These are phyloP conservation scores for Microdochium paspali DNA, from an alignment of 2,329 filamentous ascomycete genomes.

Conservation along the genomic window DNA sequence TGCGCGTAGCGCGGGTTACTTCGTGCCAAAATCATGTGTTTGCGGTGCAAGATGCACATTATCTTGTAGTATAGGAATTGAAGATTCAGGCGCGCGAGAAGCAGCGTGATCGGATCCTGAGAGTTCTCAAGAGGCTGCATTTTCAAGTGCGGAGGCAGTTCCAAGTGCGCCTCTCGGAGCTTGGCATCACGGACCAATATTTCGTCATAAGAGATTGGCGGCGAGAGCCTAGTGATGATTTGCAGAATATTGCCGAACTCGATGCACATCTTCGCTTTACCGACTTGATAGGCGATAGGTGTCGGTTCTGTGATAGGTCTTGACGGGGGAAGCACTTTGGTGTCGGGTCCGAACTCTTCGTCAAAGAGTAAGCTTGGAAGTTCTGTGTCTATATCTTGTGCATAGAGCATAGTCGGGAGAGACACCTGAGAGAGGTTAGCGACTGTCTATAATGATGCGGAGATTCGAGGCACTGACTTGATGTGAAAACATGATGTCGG, in stretches of 20 bases:
- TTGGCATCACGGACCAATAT: conserved; percentile 53
- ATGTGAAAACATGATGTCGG: conserved; percentile 70
- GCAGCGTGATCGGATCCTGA: conserved; percentile 71
- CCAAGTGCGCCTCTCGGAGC: conserved; percentile 50
- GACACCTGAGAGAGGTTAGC: conserved; percentile 29
- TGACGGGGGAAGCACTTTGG: conserved; percentile 57
- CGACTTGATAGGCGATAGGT: conserved; percentile 70
- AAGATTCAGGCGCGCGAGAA: conserved; percentile 77
- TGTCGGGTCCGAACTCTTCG: conserved; percentile 65
- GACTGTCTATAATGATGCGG: conserved; percentile 7
- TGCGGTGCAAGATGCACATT: conserved; percentile 79
- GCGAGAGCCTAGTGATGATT: conserved; percentile 45
- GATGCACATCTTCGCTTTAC: conserved; percentile 57
- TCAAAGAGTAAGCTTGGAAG: conserved; percentile 73
- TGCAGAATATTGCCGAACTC: conserved; percentile 67
- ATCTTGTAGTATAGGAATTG: conserved; percentile 85
- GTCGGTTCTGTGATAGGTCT: conserved; percentile 62
- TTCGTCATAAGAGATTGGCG: conserved; percentile 52
- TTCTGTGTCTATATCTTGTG: conserved; percentile 66
- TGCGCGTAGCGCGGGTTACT: conserved; percentile 75
- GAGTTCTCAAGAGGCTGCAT: conserved; percentile 67
- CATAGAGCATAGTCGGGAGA: conserved; percentile 60
- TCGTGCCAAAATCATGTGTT: conserved; percentile 70
- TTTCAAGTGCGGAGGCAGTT: conserved; percentile 71
- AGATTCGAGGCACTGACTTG: conserved; percentile 36